Base-by-base conservation (phyloP, 306 rosid genomes). In the Oemleria cerasiformis region DNA sequence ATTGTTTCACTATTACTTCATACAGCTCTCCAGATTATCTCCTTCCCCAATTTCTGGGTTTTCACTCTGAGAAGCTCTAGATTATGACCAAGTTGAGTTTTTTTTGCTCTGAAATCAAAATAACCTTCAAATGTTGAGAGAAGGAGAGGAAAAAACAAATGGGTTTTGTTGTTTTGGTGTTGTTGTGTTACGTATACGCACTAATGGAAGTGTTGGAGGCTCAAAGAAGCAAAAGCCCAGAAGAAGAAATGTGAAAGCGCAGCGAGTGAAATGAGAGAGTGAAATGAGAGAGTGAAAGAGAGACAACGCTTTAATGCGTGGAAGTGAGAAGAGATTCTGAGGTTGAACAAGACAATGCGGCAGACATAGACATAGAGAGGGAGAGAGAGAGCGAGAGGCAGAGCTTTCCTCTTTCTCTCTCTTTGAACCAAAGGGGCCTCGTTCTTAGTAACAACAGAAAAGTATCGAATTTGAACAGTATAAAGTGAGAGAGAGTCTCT, bases 311-410 rank as follows among this genome's bases (percentile, higher is more conserved):
- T 85, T 75, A 86, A 84, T 88, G 89, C 85, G 88, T 88, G 92
- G 88, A 75, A 88, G 91, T 86, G 96, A 88, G 88, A 88, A 68
- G 87, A 86, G 95, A 91, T 85, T 91, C 92, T 82, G 83, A 82
- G 71, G 87, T 77, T 79, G 87, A 91, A 86, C 77, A 79, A 91
- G 97, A 91, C 97, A 94, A 89, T 91, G 98, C 83, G 77, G 87
- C 75, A 86, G 87, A 81, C 81, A 82, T n/a, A 70, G 76, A 79
- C 72, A 76, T 70, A 81, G 80, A 77, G 40, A 65, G 53, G 65
- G 11, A 55, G 36, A 63, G 65, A 47, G 17, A 58, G 47, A 62
- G 75, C 72, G 40, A 76, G 78, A 60, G 68, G 54, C 55, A 69
- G 21, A 21, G 62, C 56, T 49, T 69, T 53, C 63, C 76, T 51